These are phyloP conservation scores for Chlorencoelia australis DNA, from an alignment of 2,329 filamentous ascomycete species.

Conservation along the genomic window DNA sequence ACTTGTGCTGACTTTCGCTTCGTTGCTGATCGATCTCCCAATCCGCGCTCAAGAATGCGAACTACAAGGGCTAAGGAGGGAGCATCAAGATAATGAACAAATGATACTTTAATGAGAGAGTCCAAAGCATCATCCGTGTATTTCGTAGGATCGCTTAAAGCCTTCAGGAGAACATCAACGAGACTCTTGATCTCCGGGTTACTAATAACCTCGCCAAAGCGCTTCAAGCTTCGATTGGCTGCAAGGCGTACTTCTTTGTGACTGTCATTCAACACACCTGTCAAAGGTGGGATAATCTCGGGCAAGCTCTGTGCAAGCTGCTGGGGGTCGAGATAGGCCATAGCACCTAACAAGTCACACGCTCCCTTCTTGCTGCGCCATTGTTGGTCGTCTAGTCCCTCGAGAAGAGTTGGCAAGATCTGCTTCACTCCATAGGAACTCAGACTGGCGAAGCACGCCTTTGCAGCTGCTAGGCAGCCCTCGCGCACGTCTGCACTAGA, in stretches of 20 bases:
- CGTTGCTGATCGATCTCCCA: slow-evolving; percentile 83
- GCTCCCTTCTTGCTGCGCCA: slow-evolving; percentile 99
- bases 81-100: slow-evolving; percentile 95
- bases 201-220: slow-evolving; percentile 95
- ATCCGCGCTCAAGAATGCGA: slow-evolving; percentile 85
- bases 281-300: slow-evolving; percentile 93
- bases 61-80: slow-evolving; percentile 91
- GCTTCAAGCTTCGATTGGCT: slow-evolving; percentile 91
- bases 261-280: slow-evolving; percentile 88
- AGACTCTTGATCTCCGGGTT: slow-evolving; percentile 95
- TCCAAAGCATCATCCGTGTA: slow-evolving; percentile 94
- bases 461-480: slow-evolving; percentile 83
- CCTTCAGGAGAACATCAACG: slow-evolving; percentile 86
- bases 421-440: slow-evolving; percentile 95
- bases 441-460: slow-evolving; percentile 84
- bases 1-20: slow-evolving; percentile 96
- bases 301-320: slow-evolving; percentile 87
- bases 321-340: slow-evolving; percentile 96
- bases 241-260: slow-evolving; percentile 92
- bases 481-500: slow-evolving; percentile 81
- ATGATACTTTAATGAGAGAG: slow-evolving; percentile 92
- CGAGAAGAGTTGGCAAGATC: slow-evolving; percentile 81
- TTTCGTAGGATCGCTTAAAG: slow-evolving; percentile 92
- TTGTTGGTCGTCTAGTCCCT: slow-evolving; percentile 87
- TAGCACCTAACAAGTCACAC: slow-evolving; percentile 90